Conservation (phyloP, 768 basidiomycete genomes). For the Rhodotorula diobovata region DNA sequence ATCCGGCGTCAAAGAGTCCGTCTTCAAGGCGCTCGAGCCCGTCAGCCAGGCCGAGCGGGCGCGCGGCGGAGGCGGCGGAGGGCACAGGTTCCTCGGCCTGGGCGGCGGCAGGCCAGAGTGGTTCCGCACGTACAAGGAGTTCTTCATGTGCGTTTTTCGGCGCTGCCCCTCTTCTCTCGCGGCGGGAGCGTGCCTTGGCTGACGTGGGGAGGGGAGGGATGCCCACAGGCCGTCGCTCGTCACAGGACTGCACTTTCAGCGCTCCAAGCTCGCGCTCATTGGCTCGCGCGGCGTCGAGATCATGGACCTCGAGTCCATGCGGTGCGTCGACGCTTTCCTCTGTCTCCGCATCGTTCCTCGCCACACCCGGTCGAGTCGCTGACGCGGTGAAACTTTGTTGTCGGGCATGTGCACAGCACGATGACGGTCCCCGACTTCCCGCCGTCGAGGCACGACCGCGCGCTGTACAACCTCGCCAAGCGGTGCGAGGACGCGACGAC, state of each 20-base stretch:
- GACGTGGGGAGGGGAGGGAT: too few relatives aligned
- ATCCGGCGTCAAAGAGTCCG: constrained; percentile 87
- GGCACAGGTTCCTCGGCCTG: constrained; percentile 54
- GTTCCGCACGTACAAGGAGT: constrained; percentile 82
- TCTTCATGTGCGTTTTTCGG: constrained; percentile 9
- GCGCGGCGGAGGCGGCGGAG: constrained; percentile 62
- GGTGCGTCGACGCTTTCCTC: constrained; percentile 5
- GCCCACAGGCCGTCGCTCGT: constrained; percentile 59
- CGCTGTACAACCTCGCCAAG: constrained; percentile 65
- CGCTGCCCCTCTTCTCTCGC: constrained; percentile 31
- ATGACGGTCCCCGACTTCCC: constrained; percentile 61
- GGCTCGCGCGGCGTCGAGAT: constrained; percentile 95
- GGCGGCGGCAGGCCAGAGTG: constrained; percentile 80
- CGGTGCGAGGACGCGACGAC: constrained; percentile 76
- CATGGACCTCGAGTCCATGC: constrained; percentile 88
- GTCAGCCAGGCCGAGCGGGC: constrained; percentile 74
- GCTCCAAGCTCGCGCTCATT: constrained; percentile 85
- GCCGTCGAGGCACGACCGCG: constrained; percentile 58
- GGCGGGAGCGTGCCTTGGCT: too few relatives aligned
- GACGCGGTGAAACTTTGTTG: background rate
- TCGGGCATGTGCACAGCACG: constrained; percentile 63
- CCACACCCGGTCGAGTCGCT: background rate
- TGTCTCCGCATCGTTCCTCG: background rate
- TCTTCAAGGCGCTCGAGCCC: constrained; percentile 96
- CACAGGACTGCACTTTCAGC: constrained; percentile 64